phyloP scores from a whole-genome alignment of 2,329 filamentous ascomycete species.

The Phaeosphaeria sp. region DNA sequence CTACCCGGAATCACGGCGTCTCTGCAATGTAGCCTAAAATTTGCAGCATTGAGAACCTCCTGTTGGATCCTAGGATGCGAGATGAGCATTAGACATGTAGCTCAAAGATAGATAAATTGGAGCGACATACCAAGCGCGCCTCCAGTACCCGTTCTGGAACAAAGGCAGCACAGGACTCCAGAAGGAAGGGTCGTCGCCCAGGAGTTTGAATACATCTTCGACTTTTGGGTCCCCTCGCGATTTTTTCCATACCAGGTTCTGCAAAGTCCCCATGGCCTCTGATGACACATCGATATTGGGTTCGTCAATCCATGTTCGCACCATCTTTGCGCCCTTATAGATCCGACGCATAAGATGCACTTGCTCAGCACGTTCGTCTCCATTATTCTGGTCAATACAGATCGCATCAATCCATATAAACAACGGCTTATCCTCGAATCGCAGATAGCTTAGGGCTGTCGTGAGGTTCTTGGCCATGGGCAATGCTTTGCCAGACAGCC shows the following conservation, averaged over 20 bases:
- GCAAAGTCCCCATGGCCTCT: constrained; percentile 1
- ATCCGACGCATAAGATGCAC: constrained; percentile 9
- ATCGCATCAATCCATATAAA: constrained; percentile 9
- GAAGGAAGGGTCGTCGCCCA: constrained; percentile 1
- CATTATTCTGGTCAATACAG: constrained; percentile 10
- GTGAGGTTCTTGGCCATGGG: constrained; percentile 5
- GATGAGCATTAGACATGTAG: not conserved
- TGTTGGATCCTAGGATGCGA: constrained; percentile 1
- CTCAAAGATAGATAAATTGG: too few species aligned
- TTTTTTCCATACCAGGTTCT: too few species aligned
- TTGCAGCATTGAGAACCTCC: constrained; percentile 4
- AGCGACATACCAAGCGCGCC: not conserved
- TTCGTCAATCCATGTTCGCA: constrained; percentile 9
- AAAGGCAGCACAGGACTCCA: constrained; percentile 5
- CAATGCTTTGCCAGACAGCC: not conserved
- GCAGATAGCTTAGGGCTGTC: constrained; percentile 3
- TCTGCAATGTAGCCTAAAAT: not conserved
- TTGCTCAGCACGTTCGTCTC: constrained; percentile 4
- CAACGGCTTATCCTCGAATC: not conserved
- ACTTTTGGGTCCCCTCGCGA: too few species aligned
- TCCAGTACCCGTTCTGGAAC: constrained; percentile 6
- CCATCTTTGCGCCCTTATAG: constrained; percentile 4
- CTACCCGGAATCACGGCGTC: not conserved
- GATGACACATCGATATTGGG: not conserved
- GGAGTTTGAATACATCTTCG: not conserved